A percentile compares a stretch with the other conserved stretches of the same genome.
phyloP scores from a whole-genome alignment of 2,329 filamentous ascomycete species.

The Aureobasidium vineae region DNA sequence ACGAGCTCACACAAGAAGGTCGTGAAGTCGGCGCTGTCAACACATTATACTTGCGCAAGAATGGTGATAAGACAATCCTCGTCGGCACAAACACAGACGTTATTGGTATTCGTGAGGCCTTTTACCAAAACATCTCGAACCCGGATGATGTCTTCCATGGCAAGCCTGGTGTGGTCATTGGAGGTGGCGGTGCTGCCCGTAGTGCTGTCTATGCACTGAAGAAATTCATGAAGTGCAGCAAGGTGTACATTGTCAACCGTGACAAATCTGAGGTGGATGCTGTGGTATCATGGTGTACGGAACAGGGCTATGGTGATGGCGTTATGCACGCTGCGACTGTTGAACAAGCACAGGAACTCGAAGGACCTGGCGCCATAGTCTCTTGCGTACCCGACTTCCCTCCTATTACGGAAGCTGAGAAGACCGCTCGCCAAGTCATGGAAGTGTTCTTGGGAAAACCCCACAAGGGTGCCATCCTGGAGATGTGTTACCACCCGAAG shows the following conservation, averaged over 20 bases:
- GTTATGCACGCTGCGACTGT: constrained; percentile 62
- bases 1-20: constrained; percentile 70
- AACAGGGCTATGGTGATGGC: constrained; percentile 58
- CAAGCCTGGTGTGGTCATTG: constrained; percentile 69
- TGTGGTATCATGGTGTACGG: constrained; percentile 63
- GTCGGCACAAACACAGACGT: constrained; percentile 82
- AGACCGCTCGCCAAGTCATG: constrained; percentile 56
- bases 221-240: constrained; percentile 57
- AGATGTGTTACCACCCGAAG: constrained; percentile 80
- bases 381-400: constrained; percentile 72
- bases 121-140: constrained; percentile 49
- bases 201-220: constrained; percentile 70
- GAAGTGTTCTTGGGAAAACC: constrained; percentile 51
- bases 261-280: constrained; percentile 65
- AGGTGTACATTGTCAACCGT: constrained; percentile 75
- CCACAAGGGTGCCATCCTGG: constrained; percentile 63
- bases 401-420: constrained; percentile 57
- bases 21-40: constrained; percentile 74
- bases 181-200: constrained; percentile 75
- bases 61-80: constrained; percentile 52
- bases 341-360: constrained; percentile 58
- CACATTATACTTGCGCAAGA: constrained; percentile 66
- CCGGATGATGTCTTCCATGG: constrained; percentile 53
- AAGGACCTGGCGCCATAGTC: constrained; percentile 65
- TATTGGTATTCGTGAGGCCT: constrained; percentile 71